Conservation (phyloP, 768 basidiomycete species). For the Psilocybe cyanescens region DNA sequence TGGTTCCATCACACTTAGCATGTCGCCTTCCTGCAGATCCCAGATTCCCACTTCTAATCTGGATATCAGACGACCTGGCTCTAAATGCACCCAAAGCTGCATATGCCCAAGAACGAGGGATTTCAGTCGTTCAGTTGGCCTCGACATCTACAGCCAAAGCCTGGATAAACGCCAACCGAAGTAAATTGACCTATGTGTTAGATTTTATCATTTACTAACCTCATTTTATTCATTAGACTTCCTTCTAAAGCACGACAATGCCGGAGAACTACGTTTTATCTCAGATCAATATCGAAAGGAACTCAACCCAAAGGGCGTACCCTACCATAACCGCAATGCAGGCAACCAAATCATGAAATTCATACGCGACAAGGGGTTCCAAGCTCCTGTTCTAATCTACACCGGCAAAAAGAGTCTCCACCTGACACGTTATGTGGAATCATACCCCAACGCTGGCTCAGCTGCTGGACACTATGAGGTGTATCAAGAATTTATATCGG, state of each 20-base stretch:
- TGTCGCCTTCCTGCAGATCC: constrained; percentile 2
- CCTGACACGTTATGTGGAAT: constrained; percentile 16
- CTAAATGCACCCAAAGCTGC: constrained; percentile 19
- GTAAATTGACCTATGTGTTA: constrained; percentile 8
- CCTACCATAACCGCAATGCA: constrained; percentile 7
- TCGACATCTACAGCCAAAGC: constrained; percentile 26
- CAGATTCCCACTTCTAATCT: constrained; percentile 26
- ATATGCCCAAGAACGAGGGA: constrained; percentile 20
- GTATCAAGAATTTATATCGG: background rate
- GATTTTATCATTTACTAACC: background rate
- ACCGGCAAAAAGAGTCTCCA: constrained; percentile 11
- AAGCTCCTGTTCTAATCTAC: constrained; percentile 12
- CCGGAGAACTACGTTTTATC: constrained; percentile 22
- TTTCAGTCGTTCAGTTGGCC: constrained; percentile 24
- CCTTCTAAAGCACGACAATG: background rate
- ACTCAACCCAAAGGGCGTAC: constrained; percentile 3
- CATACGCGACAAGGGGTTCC: constrained; percentile 8
- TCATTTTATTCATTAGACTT: background rate
- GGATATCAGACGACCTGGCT: constrained; percentile 28
- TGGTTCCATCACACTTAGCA: background rate
- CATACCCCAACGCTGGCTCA: constrained; percentile 10
- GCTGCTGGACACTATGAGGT: constrained; percentile 8
- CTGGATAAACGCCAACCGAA: constrained; percentile 30
- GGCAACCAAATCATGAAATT: constrained; percentile 13
- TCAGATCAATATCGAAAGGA: constrained; percentile 25